These are phyloP conservation scores for Candida insectalens DNA, from an alignment of 805 yeast genomes.

Conservation along the genomic window DNA sequence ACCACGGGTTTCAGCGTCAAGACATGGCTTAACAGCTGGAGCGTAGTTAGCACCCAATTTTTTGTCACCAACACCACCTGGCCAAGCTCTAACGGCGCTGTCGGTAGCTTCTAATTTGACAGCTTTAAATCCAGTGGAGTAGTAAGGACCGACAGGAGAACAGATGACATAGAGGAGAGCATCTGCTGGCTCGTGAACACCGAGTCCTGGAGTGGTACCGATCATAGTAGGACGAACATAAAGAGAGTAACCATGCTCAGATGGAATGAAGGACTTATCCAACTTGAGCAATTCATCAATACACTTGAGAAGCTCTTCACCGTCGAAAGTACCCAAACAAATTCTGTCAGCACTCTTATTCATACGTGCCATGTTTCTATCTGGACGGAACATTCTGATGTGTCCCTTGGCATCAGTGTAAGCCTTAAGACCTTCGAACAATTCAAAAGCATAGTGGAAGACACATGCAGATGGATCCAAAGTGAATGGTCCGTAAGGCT, in stretches of 20 bases:
- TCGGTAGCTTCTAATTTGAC: slow-evolving; percentile 92
- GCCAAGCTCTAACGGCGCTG: slow-evolving; percentile 97
- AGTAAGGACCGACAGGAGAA: slow-evolving; percentile 96
- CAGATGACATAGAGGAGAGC: slow-evolving; percentile 83
- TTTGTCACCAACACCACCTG: slow-evolving; percentile 95
- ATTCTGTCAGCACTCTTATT: slow-evolving; percentile 82
- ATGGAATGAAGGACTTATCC: slow-evolving; percentile 75
- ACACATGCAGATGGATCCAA: slow-evolving; percentile 88
- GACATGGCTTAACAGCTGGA: slow-evolving; percentile 86
- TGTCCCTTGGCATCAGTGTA: slow-evolving; percentile 57
- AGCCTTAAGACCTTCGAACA: slow-evolving; percentile 95
- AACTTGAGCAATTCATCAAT: slow-evolving; percentile 67
- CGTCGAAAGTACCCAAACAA: slow-evolving; percentile 79
- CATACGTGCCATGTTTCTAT: slow-evolving; percentile 87
- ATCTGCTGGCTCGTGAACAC: slow-evolving; percentile 73
- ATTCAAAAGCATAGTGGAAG: slow-evolving; percentile 89
- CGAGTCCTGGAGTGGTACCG: slow-evolving; percentile 84
- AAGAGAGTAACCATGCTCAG: slow-evolving; percentile 80
- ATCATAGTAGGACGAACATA: slow-evolving; percentile 93
- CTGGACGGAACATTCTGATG: slow-evolving; percentile 81
- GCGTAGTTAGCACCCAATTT: slow-evolving; percentile 98
- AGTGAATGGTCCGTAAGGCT: slow-evolving; percentile 68
- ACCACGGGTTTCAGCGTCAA: slow-evolving; percentile 84
- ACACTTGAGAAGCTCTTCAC: slow-evolving; percentile 63
- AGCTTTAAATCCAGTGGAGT: slow-evolving; percentile 91